Percentiles rank a stretch among this genome's conserved stretches.
phyloP scores from a whole-genome alignment of 306 rosid genomes.

The Sphenostylis stenocarpa region DNA sequence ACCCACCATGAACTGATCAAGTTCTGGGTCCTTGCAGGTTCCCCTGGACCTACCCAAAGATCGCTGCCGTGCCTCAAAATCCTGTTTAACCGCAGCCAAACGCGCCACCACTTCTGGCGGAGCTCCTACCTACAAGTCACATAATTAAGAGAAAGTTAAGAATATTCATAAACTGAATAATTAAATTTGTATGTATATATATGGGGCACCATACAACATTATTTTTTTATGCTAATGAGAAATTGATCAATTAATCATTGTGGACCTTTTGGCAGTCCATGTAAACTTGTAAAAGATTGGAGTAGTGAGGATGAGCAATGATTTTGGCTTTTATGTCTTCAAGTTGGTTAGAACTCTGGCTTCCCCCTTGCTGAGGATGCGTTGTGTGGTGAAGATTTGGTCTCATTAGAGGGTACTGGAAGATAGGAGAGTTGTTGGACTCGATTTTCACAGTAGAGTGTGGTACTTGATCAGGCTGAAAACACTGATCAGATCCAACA shows the following conservation, averaged over 20 bases:
- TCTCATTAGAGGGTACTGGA: constrained; percentile 58
- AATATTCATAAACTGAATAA: not conserved
- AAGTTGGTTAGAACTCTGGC: constrained; percentile 43
- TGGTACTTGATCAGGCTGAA: constrained; percentile 41
- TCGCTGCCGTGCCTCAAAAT: constrained; percentile 74
- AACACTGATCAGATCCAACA: constrained; percentile 45
- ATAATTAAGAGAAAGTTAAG: not conserved
- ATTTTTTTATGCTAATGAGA: not conserved
- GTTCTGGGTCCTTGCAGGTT: constrained; percentile 80
- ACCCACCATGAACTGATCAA: constrained; percentile 91
- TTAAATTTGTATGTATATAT: not conserved
- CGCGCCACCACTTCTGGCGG: constrained; percentile 86
- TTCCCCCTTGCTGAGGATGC: constrained; percentile 34
- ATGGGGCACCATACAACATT: not conserved
- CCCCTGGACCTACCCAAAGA: constrained; percentile 63
- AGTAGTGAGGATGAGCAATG: constrained; percentile 86
- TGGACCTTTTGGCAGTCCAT: constrained; percentile 91
- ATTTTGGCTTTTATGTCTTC: constrained; percentile 87
- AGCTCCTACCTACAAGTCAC: constrained; percentile 73
- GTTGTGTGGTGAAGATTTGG: constrained; percentile 22
- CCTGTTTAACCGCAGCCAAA: constrained; percentile 58
- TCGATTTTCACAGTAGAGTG: constrained; percentile 59
- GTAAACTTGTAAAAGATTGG: constrained; percentile 79
- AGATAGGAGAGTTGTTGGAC: constrained; percentile 56
- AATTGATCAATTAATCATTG: not conserved